Evolutionary conservation across 192 early-diverging fungal genomes (phyloP), one percentile per base, ranked within the genome.

Genomic region (Coemansia sp.): DNA sequence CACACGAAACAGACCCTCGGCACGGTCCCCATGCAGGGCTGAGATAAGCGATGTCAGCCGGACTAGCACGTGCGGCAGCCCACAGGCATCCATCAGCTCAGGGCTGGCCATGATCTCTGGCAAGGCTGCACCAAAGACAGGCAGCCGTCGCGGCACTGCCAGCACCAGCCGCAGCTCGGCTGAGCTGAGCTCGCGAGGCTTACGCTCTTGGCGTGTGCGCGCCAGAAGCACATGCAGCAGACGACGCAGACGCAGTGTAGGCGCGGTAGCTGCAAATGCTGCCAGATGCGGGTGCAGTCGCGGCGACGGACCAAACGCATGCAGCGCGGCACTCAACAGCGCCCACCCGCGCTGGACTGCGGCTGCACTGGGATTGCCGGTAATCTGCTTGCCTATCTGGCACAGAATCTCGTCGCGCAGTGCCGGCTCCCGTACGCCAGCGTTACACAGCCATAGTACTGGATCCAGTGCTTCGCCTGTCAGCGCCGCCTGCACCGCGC

Each of bases 1-100:
- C 12, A 98, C 91, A 52, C 96, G 86, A 70, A 98, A 98, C 48
- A 98, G 94, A 28, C 96, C 96, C 68, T 98, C 94, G 11, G 92
- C 85, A 44, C 70, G 51, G 26, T 80, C 81, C 12, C 96, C 96
- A 33, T 89, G 84, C 20, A 96, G 82, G 0, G 83, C 66, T 16
- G 87, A 55, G 20, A 98, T 88, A 6, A 84, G 74, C 11, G 85
- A 81, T 3, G 86, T 81, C 50, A 98, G 76, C 56, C 91, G 92
- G 26, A 87, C 82, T 14, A 98, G 83, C 28, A 98, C 81, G 6
- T 83, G 81, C 4, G 96, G 96, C 15, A 96, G 62, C 6, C 83
- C 72, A 39, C 45, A 15, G 11, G 26, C 1, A 39, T 61, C 60
- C 47, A 62, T 49, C 41, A 87, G 78, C 19, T 80, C 64, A 7